Evolutionary conservation across 2,329 filamentous ascomycete species (phyloP), one percentile per base, ranked within the genome.

Genomic region (Scytalidium lignicola): DNA sequence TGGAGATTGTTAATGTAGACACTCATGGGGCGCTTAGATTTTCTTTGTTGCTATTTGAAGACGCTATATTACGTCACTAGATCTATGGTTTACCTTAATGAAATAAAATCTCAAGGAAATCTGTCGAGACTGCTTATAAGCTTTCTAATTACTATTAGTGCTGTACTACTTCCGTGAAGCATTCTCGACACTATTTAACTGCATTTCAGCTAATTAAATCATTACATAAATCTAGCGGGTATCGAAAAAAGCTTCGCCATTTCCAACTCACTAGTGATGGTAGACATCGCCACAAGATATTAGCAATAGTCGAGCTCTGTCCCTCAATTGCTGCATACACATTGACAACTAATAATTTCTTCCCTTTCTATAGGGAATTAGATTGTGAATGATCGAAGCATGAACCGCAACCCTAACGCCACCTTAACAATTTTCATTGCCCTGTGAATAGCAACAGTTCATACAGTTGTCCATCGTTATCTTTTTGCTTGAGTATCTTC

Each of bases 1-100:
- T 86, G 83, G 83, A 74, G 83, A 58, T 65, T 86, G 65, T 74
- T 86, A 60, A 85, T 85, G 82, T 86, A 65, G 65, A 53, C 15
- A 37, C 32, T 8, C 15, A n/a, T 13, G n/a, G 10, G n/a, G n/a
- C 32, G 5, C 7, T 28, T 15, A 13, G 5, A 37, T 17, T n/a
- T n/a, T n/a, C 32, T 13, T n/a, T 37, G 6, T 5, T 37, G 10
- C 5, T 37, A 15, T 13, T 37, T 37, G 6, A 37, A 9, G 12
- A 37, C 15, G 12, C 32, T 37, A 15, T 37, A n/a, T 13, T 5
- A 13, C 12, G n/a, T n/a, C 32, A 17, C n/a, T n/a, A n/a, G n/a
- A 10, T 5, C 10, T 26, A 26, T 26, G 10, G 10, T 6, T 10
- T 26, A 5, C 10, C 23, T 10, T 26, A 6, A 26, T 6, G 10